Conservation (phyloP, 192 early-diverging fungal species). For the Coemansia nantahalensis region DNA sequence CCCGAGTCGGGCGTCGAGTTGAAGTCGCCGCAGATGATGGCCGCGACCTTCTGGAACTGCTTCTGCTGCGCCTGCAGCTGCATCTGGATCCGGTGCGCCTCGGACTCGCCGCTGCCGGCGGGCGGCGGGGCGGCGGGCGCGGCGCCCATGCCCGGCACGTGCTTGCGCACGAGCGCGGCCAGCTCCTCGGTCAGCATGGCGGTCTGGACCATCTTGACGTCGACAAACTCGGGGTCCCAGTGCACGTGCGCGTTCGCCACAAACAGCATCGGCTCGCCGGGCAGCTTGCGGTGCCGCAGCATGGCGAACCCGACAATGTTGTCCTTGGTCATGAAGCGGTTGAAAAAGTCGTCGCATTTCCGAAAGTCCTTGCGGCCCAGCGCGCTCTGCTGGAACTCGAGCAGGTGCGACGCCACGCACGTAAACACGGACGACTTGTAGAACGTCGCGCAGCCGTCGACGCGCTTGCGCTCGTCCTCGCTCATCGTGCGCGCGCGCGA, state of each 20-base stretch:
- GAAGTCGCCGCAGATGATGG: slow-evolving; percentile 90
- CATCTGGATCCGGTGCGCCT: slow-evolving; percentile 41
- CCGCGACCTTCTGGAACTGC: slow-evolving; percentile 43
- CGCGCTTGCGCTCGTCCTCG: slow-evolving; percentile 78
- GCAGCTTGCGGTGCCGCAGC: slow-evolving; percentile 75
- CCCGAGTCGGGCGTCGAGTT: slow-evolving; percentile 89
- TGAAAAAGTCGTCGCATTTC: slow-evolving; percentile 90
- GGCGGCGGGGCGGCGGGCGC: background rate
- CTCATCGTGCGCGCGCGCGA: slow-evolving; percentile 92
- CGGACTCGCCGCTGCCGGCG: slow-evolving; percentile 22
- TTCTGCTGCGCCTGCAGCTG: slow-evolving; percentile 53
- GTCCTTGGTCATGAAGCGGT: slow-evolving; percentile 97
- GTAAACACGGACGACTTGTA: slow-evolving; percentile 82
- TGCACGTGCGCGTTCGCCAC: slow-evolving; percentile 90
- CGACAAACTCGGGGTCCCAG: slow-evolving; percentile 88
- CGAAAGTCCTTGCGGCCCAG: slow-evolving; percentile 84
- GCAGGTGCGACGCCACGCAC: slow-evolving; percentile 75
- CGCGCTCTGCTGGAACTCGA: slow-evolving; percentile 95
- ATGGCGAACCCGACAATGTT: slow-evolving; percentile 85
- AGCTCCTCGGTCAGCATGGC: slow-evolving; percentile 92
- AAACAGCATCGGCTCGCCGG: slow-evolving; percentile 62
- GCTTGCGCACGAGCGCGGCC: slow-evolving; percentile 58
- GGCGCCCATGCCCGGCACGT: slow-evolving; percentile 17
- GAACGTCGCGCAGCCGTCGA: slow-evolving; percentile 97
- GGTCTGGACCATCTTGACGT: slow-evolving; percentile 96